phyloP scores from a whole-genome alignment of 73 alveolate species.

The Stentor roeselii region DNA sequence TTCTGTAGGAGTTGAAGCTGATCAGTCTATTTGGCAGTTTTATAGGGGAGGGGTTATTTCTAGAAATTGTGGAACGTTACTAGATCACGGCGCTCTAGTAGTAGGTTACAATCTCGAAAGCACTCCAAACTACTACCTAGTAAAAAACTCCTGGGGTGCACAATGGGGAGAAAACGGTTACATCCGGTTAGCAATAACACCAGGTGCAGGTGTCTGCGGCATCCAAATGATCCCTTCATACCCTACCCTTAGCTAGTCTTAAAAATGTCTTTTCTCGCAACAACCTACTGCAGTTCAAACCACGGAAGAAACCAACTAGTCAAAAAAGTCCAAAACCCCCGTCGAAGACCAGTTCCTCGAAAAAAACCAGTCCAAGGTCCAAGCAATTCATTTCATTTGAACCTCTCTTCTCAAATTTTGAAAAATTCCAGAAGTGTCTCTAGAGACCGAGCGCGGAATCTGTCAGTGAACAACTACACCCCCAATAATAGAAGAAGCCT shows the following conservation, averaged over 20 bases:
- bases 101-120: constrained; percentile 52
- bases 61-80: constrained; percentile 24
- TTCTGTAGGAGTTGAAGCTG: constrained; percentile 43
- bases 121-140: constrained; percentile 37
- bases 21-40: neutral
- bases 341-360: neutral
- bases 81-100: constrained; percentile 65
- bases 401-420: neutral
- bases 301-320: neutral
- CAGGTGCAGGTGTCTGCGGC: no score
- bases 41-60: constrained; percentile 32
- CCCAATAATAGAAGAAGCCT: neutral
- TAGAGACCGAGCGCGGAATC: neutral
- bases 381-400: neutral
- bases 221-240: no score
- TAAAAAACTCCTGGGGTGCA: constrained; percentile 75
- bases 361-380: neutral
- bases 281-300: neutral
- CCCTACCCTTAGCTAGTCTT: neutral
- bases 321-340: no score
- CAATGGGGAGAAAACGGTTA: constrained; percentile 75
- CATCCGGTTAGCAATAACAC: constrained; percentile 56
- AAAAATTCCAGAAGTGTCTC: neutral
- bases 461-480: neutral
- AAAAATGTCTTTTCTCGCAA: neutral